Evolutionary conservation across 2,329 filamentous ascomycete genomes (phyloP), one percentile per base, ranked within the genome.

Genomic region (Amesomyces nigricolor): DNA sequence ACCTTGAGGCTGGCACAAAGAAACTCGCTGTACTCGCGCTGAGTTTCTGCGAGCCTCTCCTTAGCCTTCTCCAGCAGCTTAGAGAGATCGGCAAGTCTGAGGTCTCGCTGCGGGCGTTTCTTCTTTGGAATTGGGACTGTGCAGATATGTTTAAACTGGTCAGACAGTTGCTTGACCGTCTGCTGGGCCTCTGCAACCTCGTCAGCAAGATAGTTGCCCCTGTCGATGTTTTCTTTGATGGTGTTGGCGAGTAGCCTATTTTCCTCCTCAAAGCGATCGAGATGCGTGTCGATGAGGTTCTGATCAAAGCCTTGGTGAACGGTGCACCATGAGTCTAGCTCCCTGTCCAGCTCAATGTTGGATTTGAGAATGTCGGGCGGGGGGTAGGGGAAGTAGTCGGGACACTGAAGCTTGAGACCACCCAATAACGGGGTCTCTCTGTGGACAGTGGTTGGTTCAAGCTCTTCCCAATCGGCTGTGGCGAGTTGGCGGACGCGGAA

Each of bases 291-390:
- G 16, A 60, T 38, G 11, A 45, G 1, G 3, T 44, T 38, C 4
- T n/a, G 2, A n/a, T 56, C 42, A 11, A 58, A 51, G 1, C 42
- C 42, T 14, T 29, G 5, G 7, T 32, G n/a, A 19, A 17, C 11
- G 10, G 55, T 37, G 16, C 37, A 30, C 11, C 22, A 22, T 22
- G 26, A 30, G 38, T 53, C 50, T 11, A 58, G 43, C 17, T 48
- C 22, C 44, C 14, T 35, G 10, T 56, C 53, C 17, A 60, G 50
- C 30, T 53, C 49, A n/a, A 38, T 30, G 30, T 58, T 60, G 7
- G 9, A 2, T 9, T 51, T 43, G 3, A 13, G 5, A 43, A 60
- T 53, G 38, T 60, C 53, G 16, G 55, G 55, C 16, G 37, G 39
- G 9, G 58, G 58, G 30, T 45, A 60, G 6, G 26, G 14, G 14